Conservation (phyloP, 129 eudicot genomes). For the Heracleum sosnowskyi region DNA sequence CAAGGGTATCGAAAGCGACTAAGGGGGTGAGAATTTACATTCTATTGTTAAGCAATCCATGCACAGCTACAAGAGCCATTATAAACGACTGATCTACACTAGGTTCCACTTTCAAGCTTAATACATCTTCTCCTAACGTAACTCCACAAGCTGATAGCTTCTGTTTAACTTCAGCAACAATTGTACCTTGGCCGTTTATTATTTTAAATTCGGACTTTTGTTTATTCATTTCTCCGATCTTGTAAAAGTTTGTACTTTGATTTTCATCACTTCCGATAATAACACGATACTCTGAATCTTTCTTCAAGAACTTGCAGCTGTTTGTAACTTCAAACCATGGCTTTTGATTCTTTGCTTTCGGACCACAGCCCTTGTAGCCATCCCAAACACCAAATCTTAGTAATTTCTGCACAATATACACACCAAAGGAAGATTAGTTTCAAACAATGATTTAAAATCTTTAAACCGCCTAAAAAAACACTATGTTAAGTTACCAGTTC, state of each 20-base stretch:
- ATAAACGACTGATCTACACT: constrained; percentile 48
- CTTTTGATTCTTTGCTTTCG: constrained; percentile 13
- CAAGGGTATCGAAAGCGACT: neutral
- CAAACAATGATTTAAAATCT: too few relatives aligned
- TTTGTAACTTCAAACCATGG: constrained; percentile 66
- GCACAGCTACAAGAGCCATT: constrained; percentile 59
- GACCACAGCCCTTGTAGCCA: constrained; percentile 30
- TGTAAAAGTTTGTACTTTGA: constrained; percentile 20
- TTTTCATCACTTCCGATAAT: constrained; percentile 15
- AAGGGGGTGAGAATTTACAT: constrained; percentile 27
- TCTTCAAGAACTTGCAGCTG: constrained; percentile 22
- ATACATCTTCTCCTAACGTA: constrained; percentile 52
- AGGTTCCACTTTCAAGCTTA: constrained; percentile 53
- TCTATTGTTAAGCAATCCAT: constrained; percentile 43
- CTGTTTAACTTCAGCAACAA: constrained; percentile 40
- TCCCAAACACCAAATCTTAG: constrained; percentile 46
- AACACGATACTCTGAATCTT: constrained; percentile 27
- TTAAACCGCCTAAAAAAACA: neutral
- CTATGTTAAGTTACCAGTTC: too few relatives aligned
- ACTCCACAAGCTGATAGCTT: constrained; percentile 52
- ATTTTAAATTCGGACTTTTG: constrained; percentile 43
- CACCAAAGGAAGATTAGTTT: neutral
- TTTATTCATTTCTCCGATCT: constrained; percentile 27
- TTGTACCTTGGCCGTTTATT: constrained; percentile 24
- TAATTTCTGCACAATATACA: constrained; percentile 29